Evolutionary conservation across 139 green algal genomes (phyloP).

Genomic region (Chlamydomonas sp.): DNA sequence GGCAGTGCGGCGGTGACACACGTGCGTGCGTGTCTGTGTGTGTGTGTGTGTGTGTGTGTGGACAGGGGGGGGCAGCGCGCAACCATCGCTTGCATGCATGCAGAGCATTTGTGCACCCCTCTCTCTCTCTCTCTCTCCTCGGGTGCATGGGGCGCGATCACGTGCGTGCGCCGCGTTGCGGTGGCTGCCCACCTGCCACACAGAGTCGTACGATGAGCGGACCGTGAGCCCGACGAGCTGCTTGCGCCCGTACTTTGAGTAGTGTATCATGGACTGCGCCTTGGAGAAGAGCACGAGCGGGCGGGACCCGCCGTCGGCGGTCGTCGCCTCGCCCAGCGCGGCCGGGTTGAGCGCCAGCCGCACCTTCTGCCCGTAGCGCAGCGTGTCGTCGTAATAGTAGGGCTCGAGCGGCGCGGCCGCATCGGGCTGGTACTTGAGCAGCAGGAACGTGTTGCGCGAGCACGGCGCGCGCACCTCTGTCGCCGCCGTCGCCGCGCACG

Average conservation of each 20-base stretch:
- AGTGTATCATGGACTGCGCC: slow-evolving; percentile 11
- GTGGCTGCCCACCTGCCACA: slow-evolving; percentile 16
- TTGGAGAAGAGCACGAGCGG: slow-evolving; percentile 45
- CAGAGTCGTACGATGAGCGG: not conserved
- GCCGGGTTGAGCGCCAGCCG: slow-evolving; percentile 15
- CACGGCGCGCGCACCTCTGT: slow-evolving; percentile 30
- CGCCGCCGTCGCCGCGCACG: slow-evolving; percentile 37
- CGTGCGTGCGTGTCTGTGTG: not conserved
- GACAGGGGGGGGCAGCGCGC: no score
- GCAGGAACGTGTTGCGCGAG: slow-evolving; percentile 45
- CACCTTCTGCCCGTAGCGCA: slow-evolving; percentile 51
- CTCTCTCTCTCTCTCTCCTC: no score
- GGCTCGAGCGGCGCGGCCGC: slow-evolving; percentile 25
- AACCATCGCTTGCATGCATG: no score
- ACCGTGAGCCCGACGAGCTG: slow-evolving; percentile 12
- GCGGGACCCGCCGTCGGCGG: slow-evolving; percentile 22
- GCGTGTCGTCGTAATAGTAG: slow-evolving; percentile 32
- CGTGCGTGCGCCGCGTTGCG: no score
- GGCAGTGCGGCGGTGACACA: not conserved
- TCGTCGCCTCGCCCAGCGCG: slow-evolving; percentile 18
- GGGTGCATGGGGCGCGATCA: no score
- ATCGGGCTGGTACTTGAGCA: slow-evolving; percentile 34
- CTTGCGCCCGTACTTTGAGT: slow-evolving; percentile 13
- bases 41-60: no score
- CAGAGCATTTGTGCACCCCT: no score